These are phyloP conservation scores for Phytophthora nicotianae DNA, from an alignment of 352 stramenopile species.

Conservation along the genomic window DNA sequence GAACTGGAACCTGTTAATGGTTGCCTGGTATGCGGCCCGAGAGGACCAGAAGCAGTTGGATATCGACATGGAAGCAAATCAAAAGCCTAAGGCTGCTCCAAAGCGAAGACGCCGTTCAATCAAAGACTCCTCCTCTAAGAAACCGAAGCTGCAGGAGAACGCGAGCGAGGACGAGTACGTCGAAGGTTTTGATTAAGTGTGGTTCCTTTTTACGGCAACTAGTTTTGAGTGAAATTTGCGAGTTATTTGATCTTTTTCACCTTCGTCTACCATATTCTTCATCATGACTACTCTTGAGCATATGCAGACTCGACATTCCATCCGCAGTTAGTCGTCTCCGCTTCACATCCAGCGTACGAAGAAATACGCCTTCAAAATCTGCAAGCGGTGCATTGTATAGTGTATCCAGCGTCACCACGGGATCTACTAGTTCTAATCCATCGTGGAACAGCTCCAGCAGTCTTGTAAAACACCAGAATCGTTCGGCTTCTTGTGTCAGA, in stretches of 20 bases:
- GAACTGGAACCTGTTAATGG: conserved; percentile 70
- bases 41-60: conserved; percentile 79
- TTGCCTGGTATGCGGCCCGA: conserved; percentile 50
- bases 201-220: neutral
- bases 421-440: conserved; percentile 51
- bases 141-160: conserved; percentile 22
- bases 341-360: conserved; percentile 66
- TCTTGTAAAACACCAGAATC: conserved; percentile 77
- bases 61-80: conserved; percentile 44
- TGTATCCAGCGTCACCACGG: conserved; percentile 36
- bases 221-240: conserved; percentile 14
- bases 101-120: conserved; percentile 49
- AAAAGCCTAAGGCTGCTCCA: conserved; percentile 15
- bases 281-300: conserved; percentile 27
- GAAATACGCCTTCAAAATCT: conserved; percentile 70
- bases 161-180: conserved; percentile 46
- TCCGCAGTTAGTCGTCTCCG: conserved; percentile 35
- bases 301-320: conserved; percentile 26
- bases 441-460: conserved; percentile 67
- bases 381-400: conserved; percentile 45
- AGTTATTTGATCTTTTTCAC: conserved; percentile 14
- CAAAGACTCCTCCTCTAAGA: conserved; percentile 29
- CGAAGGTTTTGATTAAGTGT: conserved; percentile 34
- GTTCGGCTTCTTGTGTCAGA: conserved; percentile 43
- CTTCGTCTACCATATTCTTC: conserved; percentile 28